phyloP scores from a whole-genome alignment of 805 yeast genomes.

The Wickerhamiella sergipiensis region DNA sequence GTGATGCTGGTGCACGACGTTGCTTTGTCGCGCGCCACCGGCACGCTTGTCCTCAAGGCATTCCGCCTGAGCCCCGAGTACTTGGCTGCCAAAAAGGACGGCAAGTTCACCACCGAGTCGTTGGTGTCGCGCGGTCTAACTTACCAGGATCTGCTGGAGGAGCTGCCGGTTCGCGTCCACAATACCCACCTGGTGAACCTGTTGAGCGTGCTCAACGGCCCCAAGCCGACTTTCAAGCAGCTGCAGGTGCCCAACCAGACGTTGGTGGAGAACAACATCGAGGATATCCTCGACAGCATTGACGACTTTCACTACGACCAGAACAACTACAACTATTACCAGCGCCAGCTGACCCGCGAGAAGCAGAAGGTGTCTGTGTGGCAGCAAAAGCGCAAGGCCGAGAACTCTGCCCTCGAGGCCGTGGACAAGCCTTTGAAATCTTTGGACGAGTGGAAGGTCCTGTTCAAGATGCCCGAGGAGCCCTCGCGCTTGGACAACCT shows the following conservation, averaged over 20 bases:
- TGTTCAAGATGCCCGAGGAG: constrained; percentile 55
- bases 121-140: constrained; percentile 47
- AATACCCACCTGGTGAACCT: constrained; percentile 56
- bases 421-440: constrained; percentile 37
- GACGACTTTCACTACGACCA: constrained; percentile 69
- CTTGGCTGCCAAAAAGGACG: constrained; percentile 35
- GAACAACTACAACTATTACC: constrained; percentile 68
- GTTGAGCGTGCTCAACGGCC: constrained; percentile 27
- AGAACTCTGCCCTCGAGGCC: constrained; percentile 47
- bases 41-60: constrained; percentile 51
- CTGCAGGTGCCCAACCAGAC: constrained; percentile 31
- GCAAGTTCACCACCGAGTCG: constrained; percentile 52
- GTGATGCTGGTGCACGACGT: constrained; percentile 56
- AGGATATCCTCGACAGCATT: constrained; percentile 50
- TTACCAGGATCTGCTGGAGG: constrained; percentile 55
- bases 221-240: constrained; percentile 23
- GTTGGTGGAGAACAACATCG: constrained; percentile 35
- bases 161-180: constrained; percentile 49
- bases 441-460: constrained; percentile 48
- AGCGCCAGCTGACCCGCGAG: constrained; percentile 62
- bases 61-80: constrained; percentile 52
- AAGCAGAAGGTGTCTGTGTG: constrained; percentile 56
- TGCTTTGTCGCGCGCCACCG: constrained; percentile 40
- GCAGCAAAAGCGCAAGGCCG: constrained; percentile 56
- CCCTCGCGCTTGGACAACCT: constrained; percentile 65